Base-by-base conservation (phyloP, 2,329 filamentous ascomycete species). In the Hymenoscyphus infarciens region DNA sequence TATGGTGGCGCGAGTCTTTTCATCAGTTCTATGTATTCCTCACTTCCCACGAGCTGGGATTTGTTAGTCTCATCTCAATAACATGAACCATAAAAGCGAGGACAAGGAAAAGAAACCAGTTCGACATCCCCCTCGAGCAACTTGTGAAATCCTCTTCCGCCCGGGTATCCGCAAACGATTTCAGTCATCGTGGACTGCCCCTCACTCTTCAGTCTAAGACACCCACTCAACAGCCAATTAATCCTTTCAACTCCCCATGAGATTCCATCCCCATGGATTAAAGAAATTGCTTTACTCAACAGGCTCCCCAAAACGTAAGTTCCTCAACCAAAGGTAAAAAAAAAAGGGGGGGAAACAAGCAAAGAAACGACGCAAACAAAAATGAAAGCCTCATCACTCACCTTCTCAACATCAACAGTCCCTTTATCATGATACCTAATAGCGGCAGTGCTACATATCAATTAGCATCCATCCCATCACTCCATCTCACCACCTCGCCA, bases 351-450 rank as follows among this genome's bases (percentile, higher is more conserved):
- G 6, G 27, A 29, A 29, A 29, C 27, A 3, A 35, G 33, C 33
- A 11, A 13, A 35, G 2, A 35, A 35, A 35, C 33, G 3, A 35
- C 7, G 33, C 33, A 15, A 35, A 35, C 2, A n/a, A n/a, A n/a
- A n/a, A n/a, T 1, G 6, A 29, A 42, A 33, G 7, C 33, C 2
- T 35, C 33, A 16, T 22, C 31, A 61, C 58, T 33, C 52, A 66
- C 63, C 22, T 45, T 56, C 8, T 25, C 59, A 16, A 66, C 42
- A 60, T 63, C 59, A 16, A 60, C 54, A 15, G 59, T 15, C 5
- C 61, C 59, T 10, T 53, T 35, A 56, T 65, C 63, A 22, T 63
- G 57, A 57, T 67, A 67, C 25, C 59, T 33, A 8, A 67, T 63
- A 13, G 63, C 61, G 13, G 57, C 59, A 49, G 63, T 67, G 5